Evolutionary conservation across 202 grass and related monocot genomes (phyloP).

Genomic region (Hordeum pubiflorum): DNA sequence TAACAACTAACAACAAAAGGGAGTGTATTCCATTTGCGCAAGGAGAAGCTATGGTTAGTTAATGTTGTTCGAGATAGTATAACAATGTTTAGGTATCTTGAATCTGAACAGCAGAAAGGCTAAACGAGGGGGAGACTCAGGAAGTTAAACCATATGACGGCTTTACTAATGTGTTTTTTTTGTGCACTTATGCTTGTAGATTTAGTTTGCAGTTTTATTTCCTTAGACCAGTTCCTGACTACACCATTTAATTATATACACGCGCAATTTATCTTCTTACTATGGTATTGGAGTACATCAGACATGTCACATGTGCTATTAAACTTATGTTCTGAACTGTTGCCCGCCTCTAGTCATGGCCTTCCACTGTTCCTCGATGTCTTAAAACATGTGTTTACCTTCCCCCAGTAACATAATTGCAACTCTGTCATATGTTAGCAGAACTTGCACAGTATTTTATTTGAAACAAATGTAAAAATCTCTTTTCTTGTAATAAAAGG

Average conservation of each 20-base stretch:
- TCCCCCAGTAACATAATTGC: background rate
- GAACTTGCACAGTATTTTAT: background rate
- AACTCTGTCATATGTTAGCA: background rate
- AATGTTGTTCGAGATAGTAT: background rate
- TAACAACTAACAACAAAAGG: background rate
- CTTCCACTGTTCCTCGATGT: background rate
- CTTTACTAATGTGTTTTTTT: slow-evolving; percentile 5
- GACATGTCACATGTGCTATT: slow-evolving; percentile 13
- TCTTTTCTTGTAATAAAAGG: background rate
- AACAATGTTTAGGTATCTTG: background rate
- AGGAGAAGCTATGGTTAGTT: background rate
- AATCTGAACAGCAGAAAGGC: background rate
- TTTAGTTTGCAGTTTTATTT: background rate
- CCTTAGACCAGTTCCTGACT: background rate
- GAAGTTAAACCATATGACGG: background rate
- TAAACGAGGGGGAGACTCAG: background rate
- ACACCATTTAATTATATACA: background rate
- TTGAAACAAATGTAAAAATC: background rate
- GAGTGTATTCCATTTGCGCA: background rate
- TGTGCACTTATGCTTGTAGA: background rate
- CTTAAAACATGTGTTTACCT: background rate
- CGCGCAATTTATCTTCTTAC: background rate
- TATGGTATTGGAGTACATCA: background rate
- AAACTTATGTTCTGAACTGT: background rate
- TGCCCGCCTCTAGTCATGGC: background rate